Base-by-base conservation (phyloP, 768 basidiomycete genomes). In the Infundibulicybe gibba region DNA sequence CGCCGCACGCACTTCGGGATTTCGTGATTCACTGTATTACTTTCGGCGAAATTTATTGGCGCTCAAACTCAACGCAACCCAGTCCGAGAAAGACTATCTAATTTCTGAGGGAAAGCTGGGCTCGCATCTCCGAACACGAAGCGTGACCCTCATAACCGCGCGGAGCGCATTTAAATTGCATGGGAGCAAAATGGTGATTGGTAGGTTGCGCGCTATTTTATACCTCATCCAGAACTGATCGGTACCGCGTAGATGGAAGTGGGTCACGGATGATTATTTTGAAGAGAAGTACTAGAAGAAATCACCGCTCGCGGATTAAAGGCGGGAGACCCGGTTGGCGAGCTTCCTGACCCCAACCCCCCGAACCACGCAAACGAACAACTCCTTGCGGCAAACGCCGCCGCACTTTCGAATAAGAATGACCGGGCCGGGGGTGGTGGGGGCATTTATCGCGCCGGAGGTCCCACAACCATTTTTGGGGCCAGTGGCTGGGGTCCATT, bases 1-100 rank as follows among this genome's bases (percentile, higher is more conserved):
- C 59, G 95, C 94, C 3, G 97, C 97, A 0, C 83, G 95, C 20
- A 90, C 91, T 8, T 94, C 92, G 15, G 97, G 97, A 3, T 97
- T 93, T 68, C 81, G 93, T 41, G 97, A 98, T 64, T 97, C 97
- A 8, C 71, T 98, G n/a, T 97, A 97, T 66, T 97, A 97, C 66
- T 94, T 97, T 68, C 87, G 97, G 2, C 80, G 93, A 5, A 97
- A 95, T 53, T 81, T 83, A 0, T 81, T 92, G 21, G 87, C 95
- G 13, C 75, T 94, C 72, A 98, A 98, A 65, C 77, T 97, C 49
- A 87, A 86, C 52, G 91, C 92, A 30, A 89, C 86, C 0, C 87
- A 92, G 48, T 76, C 80, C 14, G 97, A 98, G 67, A 97, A 97
- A 62, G 92, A 97, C 54, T 81, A 85, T 50, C 83, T 98, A 56